phyloP scores from a whole-genome alignment of 768 basidiomycete genomes.

The Lentinula sp. region DNA sequence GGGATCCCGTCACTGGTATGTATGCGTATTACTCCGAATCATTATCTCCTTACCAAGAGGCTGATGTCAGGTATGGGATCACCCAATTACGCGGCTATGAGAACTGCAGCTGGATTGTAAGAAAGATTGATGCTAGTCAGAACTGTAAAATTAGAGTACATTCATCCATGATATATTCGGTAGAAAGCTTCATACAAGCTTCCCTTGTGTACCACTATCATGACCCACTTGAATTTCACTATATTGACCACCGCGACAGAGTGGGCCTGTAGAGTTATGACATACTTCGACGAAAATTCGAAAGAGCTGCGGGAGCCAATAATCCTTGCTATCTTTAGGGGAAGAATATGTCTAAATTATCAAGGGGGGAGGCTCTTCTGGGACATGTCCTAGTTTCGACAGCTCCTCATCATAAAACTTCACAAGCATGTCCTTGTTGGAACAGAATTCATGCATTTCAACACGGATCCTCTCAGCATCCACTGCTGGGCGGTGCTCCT shows the following conservation, averaged over 20 bases:
- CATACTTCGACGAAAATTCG: no score
- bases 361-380: constrained; percentile 54
- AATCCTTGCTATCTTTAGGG: no score
- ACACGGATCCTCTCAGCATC: constrained; percentile 58
- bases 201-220: no score
- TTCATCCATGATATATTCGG: neutral
- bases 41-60: neutral
- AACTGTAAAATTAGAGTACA: no score
- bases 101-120: neutral
- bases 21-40: neutral
- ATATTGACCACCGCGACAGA: no score
- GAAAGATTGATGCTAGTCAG: no score
- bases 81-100: neutral
- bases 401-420: constrained; percentile 74
- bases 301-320: no score
- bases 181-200: neutral
- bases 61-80: neutral
- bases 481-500: constrained; percentile 48
- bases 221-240: no score
- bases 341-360: constrained; percentile 17
- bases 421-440: constrained; percentile 43
- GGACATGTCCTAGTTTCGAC: constrained; percentile 33
- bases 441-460: constrained; percentile 61
- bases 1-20: constrained; percentile 2
- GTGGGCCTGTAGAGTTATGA: no score